A percentile compares a stretch with the other conserved stretches of the same genome.
Conservation (phyloP, 495 filamentous ascomycete genomes). For the Entonaema liquescens region DNA sequence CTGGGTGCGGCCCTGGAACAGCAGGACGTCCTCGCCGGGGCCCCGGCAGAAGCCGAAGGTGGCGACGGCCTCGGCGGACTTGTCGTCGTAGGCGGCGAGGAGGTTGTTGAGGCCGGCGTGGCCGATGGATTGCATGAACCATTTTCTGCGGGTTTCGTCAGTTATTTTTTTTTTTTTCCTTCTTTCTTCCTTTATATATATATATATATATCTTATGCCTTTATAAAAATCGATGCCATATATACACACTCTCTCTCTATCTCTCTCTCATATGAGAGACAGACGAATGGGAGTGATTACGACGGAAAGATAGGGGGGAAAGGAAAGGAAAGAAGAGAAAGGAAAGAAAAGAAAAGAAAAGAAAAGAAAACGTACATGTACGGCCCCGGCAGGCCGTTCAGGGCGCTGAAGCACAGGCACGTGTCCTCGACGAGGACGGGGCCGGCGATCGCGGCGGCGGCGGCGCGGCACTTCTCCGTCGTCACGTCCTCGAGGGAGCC, state of each 20-base stretch:
- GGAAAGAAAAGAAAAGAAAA: neutral
- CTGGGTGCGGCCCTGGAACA: conserved; percentile 91
- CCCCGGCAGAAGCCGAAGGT: conserved; percentile 93
- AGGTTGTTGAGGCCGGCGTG: conserved; percentile 89
- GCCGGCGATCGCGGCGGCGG: conserved; percentile 74
- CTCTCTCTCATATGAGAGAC: no score
- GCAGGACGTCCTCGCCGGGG: conserved; percentile 81
- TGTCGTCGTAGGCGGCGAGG: conserved; percentile 87
- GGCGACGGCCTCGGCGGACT: conserved; percentile 90
- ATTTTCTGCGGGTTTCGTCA: conserved; percentile 70
- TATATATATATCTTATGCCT: no score
- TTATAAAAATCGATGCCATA: no score
- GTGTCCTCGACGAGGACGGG: conserved; percentile 97
- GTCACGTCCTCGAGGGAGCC: conserved; percentile 92
- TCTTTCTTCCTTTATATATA: neutral
- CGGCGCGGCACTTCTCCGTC: conserved; percentile 82
- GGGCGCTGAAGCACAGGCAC: conserved; percentile 87
- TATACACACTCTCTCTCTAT: no score
- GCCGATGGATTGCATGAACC: conserved; percentile 85
- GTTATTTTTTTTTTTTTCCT: neutral
- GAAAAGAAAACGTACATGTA: conserved; percentile 77
- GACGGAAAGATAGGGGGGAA: no score
- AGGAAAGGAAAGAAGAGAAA: conserved; percentile 9
- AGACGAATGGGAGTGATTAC: no score
- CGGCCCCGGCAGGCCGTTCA: conserved; percentile 90